Evolutionary conservation across 2,329 filamentous ascomycete species (phyloP), one percentile per base, ranked within the genome.

Genomic region (Alternaria consortialis): DNA sequence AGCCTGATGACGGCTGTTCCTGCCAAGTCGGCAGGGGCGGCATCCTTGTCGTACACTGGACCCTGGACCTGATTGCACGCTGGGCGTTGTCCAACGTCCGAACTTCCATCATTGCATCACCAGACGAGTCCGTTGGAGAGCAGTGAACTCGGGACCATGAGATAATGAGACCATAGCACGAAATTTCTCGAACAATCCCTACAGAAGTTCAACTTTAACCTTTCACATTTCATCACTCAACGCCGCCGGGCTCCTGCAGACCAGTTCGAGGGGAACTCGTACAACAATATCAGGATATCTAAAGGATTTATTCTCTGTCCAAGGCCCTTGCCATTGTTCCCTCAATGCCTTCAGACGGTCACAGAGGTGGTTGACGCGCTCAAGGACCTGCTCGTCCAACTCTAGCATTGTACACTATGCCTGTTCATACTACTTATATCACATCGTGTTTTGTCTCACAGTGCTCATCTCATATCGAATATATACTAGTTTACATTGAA

Each of bases 1-100:
- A 48, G 44, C 31, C 54, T 57, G 56, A 44, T 46, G 59, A 58
- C 55, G 36, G 51, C 25, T 27, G 59, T 62, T 51, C 55, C 59
- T 58, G 59, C 59, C 55, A 62, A 62, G 59, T 25, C 55, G 59
- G 53, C 36, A 51, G 48, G 20, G 37, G 39, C 44, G 48, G 40
- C 55, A 47, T 42, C 50, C 55, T 52, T 40, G 36, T 25, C 39
- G 15, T 42, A 50, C 47, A 40, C 34, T 50, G 27, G 53, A 58
- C 58, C 58, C 58, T 61, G 40, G 23, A 46, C 27, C 17, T 44
- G 58, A 34, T 56, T 48, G 31, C 29, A 32, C 42, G 53, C 51
- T 8, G 20, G 20, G 20, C 20, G 27, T 20, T 39, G 12, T 47
- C 32, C 52, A 23, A 32, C 36, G 48, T 40, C 32, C 25, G 9